These are phyloP conservation scores for Diaporthe destruens DNA, from an alignment of 2,329 filamentous ascomycete genomes.

Conservation along the genomic window DNA sequence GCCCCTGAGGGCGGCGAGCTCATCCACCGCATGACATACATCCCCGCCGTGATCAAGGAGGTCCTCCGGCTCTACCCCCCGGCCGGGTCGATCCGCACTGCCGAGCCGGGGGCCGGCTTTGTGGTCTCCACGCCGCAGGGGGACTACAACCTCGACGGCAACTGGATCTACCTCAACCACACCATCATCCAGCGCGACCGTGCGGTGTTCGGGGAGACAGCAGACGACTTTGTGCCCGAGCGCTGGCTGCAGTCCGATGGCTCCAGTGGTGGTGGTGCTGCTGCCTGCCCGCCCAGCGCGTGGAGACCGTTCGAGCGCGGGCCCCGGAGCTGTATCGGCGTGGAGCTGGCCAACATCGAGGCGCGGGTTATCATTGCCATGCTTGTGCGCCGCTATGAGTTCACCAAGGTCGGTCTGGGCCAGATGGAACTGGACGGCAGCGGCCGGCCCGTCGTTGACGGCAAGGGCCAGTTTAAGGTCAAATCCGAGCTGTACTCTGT, in stretches of 20 bases:
- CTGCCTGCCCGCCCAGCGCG: constrained; percentile 43
- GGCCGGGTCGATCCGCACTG: constrained; percentile 48
- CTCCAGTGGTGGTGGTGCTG: constrained; percentile 48
- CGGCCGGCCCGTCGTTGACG: background rate
- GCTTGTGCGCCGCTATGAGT: constrained; percentile 49
- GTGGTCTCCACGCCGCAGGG: constrained; percentile 36
- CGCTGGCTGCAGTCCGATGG: constrained; percentile 44
- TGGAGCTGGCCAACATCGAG: constrained; percentile 62
- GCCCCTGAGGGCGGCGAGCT: constrained; percentile 47
- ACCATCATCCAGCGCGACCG: constrained; percentile 46
- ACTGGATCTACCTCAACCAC: background rate
- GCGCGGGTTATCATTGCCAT: constrained; percentile 49
- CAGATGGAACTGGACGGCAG: background rate
- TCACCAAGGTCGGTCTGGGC: constrained; percentile 35
- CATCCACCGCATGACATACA: constrained; percentile 48
- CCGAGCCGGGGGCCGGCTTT: constrained; percentile 44
- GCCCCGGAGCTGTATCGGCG: constrained; percentile 65
- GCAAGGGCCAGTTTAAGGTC: background rate
- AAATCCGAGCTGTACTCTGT: constrained; percentile 10
- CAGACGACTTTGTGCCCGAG: constrained; percentile 39
- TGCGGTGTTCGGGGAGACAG: constrained; percentile 33
- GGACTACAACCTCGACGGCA: constrained; percentile 48
- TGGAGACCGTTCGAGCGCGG: constrained; percentile 67
- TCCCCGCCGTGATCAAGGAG: constrained; percentile 35
- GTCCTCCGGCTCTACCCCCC: constrained; percentile 41